A percentile compares a stretch with the other conserved stretches of the same genome.
Conservation (phyloP, 1,284 basidiomycete genomes). For the Cryptococcus sp. region DNA sequence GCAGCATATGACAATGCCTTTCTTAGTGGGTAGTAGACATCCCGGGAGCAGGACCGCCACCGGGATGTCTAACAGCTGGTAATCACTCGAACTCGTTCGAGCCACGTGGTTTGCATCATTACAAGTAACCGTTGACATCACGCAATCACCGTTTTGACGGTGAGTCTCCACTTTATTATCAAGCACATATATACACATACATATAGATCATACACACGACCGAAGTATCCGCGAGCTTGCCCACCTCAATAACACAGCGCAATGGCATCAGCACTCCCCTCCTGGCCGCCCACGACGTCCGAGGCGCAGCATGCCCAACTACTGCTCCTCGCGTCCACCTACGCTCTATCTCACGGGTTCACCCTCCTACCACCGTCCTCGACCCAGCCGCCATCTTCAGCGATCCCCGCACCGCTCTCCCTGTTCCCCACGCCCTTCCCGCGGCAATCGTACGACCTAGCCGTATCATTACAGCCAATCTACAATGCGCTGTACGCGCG, state of each 20-base stretch:
- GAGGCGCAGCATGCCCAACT: conserved; percentile 63
- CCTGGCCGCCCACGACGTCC: conserved; percentile 75
- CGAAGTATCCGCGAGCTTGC: too few species aligned
- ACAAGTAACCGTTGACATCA: too few species aligned
- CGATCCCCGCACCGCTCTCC: conserved; percentile 85
- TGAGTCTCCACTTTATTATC: too few species aligned
- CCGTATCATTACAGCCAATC: conserved; percentile 67
- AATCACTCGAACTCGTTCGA: too few species aligned
- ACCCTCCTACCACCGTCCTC: conserved; percentile 74
- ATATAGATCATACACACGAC: too few species aligned
- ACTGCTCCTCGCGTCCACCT: conserved; percentile 71
- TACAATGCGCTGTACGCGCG: conserved; percentile 88
- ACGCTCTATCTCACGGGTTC: conserved; percentile 81
- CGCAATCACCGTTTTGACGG: too few species aligned
- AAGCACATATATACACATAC: too few species aligned
- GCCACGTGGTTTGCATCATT: too few species aligned
- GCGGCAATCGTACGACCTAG: conserved; percentile 67
- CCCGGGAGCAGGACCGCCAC: too few species aligned
- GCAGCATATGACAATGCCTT: too few species aligned
- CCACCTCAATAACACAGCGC: background rate
- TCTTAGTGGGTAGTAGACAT: too few species aligned
- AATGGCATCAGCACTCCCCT: conserved; percentile 40
- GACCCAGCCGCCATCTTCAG: conserved; percentile 66
- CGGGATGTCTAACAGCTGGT: too few species aligned
- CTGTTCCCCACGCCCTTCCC: conserved; percentile 89